Evolutionary conservation across 2,329 filamentous ascomycete genomes (phyloP).

Genomic region (Rutstroemia sp.): DNA sequence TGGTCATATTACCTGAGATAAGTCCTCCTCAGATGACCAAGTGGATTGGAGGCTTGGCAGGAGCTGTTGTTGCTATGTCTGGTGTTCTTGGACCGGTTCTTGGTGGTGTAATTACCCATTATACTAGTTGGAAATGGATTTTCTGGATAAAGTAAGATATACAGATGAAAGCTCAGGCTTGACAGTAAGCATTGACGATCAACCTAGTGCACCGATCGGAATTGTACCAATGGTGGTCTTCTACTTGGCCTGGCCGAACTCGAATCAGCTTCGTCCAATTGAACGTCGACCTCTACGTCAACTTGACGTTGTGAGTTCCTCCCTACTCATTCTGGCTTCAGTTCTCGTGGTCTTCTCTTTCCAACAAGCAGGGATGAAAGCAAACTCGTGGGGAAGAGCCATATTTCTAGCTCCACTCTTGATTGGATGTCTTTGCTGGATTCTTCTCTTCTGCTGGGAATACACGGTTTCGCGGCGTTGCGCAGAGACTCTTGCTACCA

Average conservation of each 20-base stretch:
- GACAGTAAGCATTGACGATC: background rate
- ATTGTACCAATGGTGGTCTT: constrained; percentile 40
- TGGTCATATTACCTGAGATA: constrained; percentile 38
- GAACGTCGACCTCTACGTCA: constrained; percentile 35
- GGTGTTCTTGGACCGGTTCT: constrained; percentile 22
- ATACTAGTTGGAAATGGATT: constrained; percentile 18
- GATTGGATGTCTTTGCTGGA: constrained; percentile 32
- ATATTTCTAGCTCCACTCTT: constrained; percentile 38
- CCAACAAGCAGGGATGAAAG: constrained; percentile 31
- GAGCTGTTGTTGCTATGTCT: constrained; percentile 30
- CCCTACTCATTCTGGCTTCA: constrained; percentile 46
- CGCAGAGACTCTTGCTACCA: constrained; percentile 12
- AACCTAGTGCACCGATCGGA: constrained; percentile 43
- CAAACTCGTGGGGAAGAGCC: constrained; percentile 33
- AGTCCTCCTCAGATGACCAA: constrained; percentile 35
- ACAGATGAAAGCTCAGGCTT: constrained; percentile 25
- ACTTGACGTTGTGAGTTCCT: constrained; percentile 46
- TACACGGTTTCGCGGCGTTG: constrained; percentile 27
- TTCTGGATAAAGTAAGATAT: constrained; percentile 34
- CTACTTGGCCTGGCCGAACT: constrained; percentile 42
- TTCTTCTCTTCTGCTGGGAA: constrained; percentile 35
- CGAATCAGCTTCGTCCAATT: constrained; percentile 32
- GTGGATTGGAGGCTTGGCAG: constrained; percentile 40
- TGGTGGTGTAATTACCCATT: constrained; percentile 20
- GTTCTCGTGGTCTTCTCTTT: constrained; percentile 52